Percentiles rank a stretch among this genome's conserved stretches.
phyloP scores from a whole-genome alignment of 169 alveolate species.

The Cryptosporidium sp. region DNA sequence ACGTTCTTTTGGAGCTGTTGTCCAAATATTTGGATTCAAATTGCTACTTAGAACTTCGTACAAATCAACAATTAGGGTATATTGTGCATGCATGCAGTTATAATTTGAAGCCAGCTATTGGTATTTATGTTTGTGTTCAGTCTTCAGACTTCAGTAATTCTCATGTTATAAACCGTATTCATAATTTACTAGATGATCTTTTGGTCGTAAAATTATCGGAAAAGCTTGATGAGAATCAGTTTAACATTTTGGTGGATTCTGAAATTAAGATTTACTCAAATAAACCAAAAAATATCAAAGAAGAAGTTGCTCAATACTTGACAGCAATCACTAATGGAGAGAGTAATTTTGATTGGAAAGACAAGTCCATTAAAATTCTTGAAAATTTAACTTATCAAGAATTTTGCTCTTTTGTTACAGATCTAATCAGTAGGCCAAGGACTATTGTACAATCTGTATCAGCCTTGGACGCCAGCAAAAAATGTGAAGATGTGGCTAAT shows the following conservation, averaged over 20 bases:
- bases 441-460: conserved; percentile 46
- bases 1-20: conserved; percentile 12
- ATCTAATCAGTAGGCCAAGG: conserved; percentile 29
- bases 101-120: conserved; percentile 67
- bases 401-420: neutral
- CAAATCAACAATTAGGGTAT: conserved; percentile 64
- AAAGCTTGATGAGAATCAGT: conserved; percentile 29
- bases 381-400: conserved; percentile 20
- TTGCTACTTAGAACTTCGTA: conserved; percentile 40
- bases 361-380: conserved; percentile 35
- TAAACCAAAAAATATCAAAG: conserved; percentile 51
- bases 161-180: conserved; percentile 21
- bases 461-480: conserved; percentile 25
- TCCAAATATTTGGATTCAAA: conserved; percentile 23
- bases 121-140: conserved; percentile 45
- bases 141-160: conserved; percentile 52
- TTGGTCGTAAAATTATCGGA: conserved; percentile 7
- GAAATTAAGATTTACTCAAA: conserved; percentile 59
- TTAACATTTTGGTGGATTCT: conserved; percentile 18
- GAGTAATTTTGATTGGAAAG: conserved; percentile 40
- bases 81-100: conserved; percentile 17
- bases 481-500: conserved; percentile 4
- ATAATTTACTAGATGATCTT: conserved; percentile 26
- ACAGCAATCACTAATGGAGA: conserved; percentile 52
- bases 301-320: conserved; percentile 29